Conservation (phyloP, 352 stramenopile species). For the Pythium grandisporangium region DNA sequence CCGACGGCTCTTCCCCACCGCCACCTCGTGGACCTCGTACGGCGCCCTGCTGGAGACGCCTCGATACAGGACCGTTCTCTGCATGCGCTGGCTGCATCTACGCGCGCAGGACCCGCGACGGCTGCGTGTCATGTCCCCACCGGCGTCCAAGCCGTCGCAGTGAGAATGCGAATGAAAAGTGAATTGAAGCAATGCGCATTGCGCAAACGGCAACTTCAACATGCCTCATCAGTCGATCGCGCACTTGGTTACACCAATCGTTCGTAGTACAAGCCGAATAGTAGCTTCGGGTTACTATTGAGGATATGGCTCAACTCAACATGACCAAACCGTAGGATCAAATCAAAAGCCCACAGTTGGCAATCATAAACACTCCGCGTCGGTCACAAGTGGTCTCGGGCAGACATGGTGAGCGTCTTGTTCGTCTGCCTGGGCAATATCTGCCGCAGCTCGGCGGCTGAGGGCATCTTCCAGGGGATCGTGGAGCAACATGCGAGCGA, state of each 20-base stretch:
- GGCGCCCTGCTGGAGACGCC: conserved; percentile 38
- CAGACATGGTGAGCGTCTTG: conserved; percentile 52
- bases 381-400: too few species aligned
- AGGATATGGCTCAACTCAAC: too few species aligned
- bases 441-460: conserved; percentile 72
- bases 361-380: too few species aligned
- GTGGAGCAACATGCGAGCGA: conserved; percentile 24
- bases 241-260: too few species aligned
- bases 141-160: too few species aligned
- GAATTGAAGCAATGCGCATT: conserved; percentile 7
- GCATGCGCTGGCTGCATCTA: conserved; percentile 37
- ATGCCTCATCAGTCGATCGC: neutral
- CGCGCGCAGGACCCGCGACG: conserved; percentile 8
- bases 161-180: too few species aligned
- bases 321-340: too few species aligned
- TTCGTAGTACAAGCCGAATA: too few species aligned
- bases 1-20: conserved; percentile 60
- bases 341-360: too few species aligned
- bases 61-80: conserved; percentile 48
- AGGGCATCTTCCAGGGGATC: conserved; percentile 81
- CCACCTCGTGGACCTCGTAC: conserved; percentile 41
- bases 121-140: too few species aligned
- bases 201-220: conserved; percentile 4
- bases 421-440: conserved; percentile 91
- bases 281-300: too few species aligned